Evolutionary conservation across 768 basidiomycete species (phyloP).

Genomic region (Pulveroboletus sp.): DNA sequence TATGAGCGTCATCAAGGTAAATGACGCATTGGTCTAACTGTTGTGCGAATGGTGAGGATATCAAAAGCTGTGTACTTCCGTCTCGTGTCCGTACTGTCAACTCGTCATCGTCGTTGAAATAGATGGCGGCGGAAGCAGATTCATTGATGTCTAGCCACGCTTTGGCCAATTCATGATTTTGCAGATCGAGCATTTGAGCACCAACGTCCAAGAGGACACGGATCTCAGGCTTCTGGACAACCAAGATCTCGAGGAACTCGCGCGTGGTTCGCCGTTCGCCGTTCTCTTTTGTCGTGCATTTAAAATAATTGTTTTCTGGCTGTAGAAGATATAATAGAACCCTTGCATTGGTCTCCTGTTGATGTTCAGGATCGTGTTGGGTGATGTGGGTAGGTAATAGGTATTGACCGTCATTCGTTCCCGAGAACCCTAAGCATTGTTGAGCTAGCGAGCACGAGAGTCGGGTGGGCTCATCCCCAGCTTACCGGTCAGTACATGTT

Average conservation of each 20-base stretch:
- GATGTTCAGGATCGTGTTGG: constrained; percentile 26
- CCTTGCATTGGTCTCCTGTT: constrained; percentile 44
- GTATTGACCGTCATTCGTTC: constrained; percentile 38
- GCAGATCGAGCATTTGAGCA: constrained; percentile 51
- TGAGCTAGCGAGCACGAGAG: background rate
- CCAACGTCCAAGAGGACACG: constrained; percentile 52
- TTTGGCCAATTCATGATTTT: constrained; percentile 37
- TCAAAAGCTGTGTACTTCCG: constrained; percentile 24
- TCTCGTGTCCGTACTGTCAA: constrained; percentile 30
- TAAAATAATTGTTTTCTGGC: constrained; percentile 19
- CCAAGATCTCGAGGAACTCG: constrained; percentile 28
- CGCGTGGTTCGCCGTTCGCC: constrained; percentile 14
- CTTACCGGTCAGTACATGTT: constrained; percentile 16
- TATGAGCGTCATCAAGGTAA: constrained; percentile 39
- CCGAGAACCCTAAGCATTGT: constrained; percentile 31
- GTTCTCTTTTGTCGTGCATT: constrained; percentile 2
- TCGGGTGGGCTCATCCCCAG: background rate
- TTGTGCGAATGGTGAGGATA: constrained; percentile 31
- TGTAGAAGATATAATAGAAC: constrained; percentile 29
- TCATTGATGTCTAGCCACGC: constrained; percentile 36
- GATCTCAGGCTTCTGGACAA: constrained; percentile 35
- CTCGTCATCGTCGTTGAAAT: constrained; percentile 32
- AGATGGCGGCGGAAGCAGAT: constrained; percentile 26
- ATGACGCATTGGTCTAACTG: constrained; percentile 34
- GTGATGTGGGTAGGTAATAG: constrained; percentile 32